Conservation (phyloP, 345 rosid species). For the Salix koriyanagi region DNA sequence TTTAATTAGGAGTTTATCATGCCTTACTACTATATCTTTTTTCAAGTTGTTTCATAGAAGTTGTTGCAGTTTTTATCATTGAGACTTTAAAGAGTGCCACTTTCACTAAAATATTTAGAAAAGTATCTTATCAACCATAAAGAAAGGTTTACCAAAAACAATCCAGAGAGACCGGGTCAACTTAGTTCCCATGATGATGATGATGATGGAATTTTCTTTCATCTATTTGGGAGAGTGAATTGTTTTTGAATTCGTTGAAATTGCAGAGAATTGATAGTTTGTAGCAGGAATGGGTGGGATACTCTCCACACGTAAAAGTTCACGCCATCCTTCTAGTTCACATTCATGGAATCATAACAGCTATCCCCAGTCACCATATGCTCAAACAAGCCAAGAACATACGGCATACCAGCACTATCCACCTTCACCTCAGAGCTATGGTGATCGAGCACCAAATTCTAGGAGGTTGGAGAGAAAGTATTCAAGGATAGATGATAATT, state of each 20-base stretch:
- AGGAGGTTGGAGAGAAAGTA: constrained; percentile 58
- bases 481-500: constrained; percentile 63
- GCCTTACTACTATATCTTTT: background rate
- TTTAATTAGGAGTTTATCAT: background rate
- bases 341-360: constrained; percentile 33
- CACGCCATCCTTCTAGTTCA: constrained; percentile 36
- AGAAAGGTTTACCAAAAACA: background rate
- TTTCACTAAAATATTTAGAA: background rate
- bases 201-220: background rate
- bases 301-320: constrained; percentile 37
- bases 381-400: constrained; percentile 40
- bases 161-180: background rate
- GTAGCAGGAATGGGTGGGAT: constrained; percentile 52
- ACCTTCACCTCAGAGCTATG: constrained; percentile 38
- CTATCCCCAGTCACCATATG: constrained; percentile 41
- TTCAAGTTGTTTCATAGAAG: background rate
- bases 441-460: constrained; percentile 29
- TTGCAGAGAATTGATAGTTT: constrained; percentile 17
- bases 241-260: constrained; percentile 11
- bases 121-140: background rate
- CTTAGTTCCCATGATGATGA: background rate
- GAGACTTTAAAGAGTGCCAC: background rate
- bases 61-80: background rate
- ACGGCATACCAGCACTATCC: constrained; percentile 32
- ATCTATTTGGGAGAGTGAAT: background rate